phyloP scores from a whole-genome alignment of 495 filamentous ascomycete genomes.

The Pyrenula aspistea region DNA sequence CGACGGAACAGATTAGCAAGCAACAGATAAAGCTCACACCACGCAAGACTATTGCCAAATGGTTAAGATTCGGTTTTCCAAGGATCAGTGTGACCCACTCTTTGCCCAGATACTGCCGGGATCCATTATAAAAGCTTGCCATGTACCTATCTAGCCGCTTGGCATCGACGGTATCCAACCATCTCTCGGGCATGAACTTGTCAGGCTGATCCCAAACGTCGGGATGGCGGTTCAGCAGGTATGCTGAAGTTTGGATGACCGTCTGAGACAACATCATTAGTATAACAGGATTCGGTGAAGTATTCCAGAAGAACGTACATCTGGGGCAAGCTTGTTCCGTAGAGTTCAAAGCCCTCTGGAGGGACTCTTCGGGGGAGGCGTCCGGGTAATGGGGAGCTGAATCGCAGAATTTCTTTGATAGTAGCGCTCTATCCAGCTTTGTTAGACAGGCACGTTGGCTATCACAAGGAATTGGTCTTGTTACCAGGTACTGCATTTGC shows the following conservation, averaged over 20 bases:
- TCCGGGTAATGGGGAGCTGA: neutral
- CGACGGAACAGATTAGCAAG: slow-evolving; percentile 10
- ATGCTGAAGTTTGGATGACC: neutral
- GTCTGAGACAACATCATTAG: too few relatives aligned
- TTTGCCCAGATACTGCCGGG: slow-evolving; percentile 27
- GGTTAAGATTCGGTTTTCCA: neutral
- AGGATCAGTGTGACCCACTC: slow-evolving; percentile 6
- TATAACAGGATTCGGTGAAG: too few relatives aligned
- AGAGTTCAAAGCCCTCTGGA: neutral
- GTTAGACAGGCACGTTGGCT: too few relatives aligned
- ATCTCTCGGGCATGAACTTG: slow-evolving; percentile 38
- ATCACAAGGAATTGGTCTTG: too few relatives aligned
- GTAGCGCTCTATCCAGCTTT: neutral
- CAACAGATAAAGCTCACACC: slow-evolving; percentile 20
- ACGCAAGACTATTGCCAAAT: slow-evolving; percentile 8
- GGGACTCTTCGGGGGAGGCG: neutral
- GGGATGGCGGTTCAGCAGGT: slow-evolving; percentile 27
- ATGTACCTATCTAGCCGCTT: slow-evolving; percentile 23
- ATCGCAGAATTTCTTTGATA: neutral
- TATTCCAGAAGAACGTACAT: neutral
- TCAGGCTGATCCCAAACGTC: slow-evolving; percentile 33
- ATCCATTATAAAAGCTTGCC: slow-evolving; percentile 29
- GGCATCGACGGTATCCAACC: slow-evolving; percentile 18
- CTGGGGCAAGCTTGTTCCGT: neutral
- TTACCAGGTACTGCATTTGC: neutral